A percentile compares a stretch with the other conserved stretches of the same genome.
Evolutionary conservation across 441 rosid species (phyloP).

Genomic region (Omphalea diandra): DNA sequence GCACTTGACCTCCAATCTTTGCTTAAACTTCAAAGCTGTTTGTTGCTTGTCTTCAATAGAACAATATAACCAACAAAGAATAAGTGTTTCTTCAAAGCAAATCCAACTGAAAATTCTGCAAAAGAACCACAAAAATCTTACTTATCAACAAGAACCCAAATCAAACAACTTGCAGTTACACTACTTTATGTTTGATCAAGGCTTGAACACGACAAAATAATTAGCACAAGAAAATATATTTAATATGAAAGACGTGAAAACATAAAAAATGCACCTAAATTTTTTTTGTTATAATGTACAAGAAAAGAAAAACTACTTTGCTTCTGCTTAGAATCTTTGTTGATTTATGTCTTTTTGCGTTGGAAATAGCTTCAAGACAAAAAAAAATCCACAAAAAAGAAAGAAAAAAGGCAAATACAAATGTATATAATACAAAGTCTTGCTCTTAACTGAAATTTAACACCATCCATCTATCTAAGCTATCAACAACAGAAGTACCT

Average conservation of each 20-base stretch:
- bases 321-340: conserved; percentile 20
- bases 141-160: conserved; percentile 13
- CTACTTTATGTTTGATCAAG: neutral
- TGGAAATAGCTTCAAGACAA: conserved; percentile 14
- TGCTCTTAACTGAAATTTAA: neutral
- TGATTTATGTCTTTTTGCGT: neutral
- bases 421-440: neutral
- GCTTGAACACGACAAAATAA: neutral
- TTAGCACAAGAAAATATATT: neutral
- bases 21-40: conserved; percentile 11
- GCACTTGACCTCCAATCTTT: conserved; percentile 17
- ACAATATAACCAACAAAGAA: conserved; percentile 8
- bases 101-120: conserved; percentile 21
- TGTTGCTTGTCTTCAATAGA: conserved; percentile 8
- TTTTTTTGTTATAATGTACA: neutral
- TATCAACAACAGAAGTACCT: conserved; percentile 15
- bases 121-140: neutral
- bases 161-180: conserved; percentile 14
- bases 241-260: neutral
- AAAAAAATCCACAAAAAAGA: conserved; percentile 4
- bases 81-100: conserved; percentile 21
- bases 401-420: neutral
- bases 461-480: neutral
- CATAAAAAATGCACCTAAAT: neutral
- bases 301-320: conserved; percentile 9